Evolutionary conservation across 768 basidiomycete genomes (phyloP).

Genomic region (Pholiota microspora): DNA sequence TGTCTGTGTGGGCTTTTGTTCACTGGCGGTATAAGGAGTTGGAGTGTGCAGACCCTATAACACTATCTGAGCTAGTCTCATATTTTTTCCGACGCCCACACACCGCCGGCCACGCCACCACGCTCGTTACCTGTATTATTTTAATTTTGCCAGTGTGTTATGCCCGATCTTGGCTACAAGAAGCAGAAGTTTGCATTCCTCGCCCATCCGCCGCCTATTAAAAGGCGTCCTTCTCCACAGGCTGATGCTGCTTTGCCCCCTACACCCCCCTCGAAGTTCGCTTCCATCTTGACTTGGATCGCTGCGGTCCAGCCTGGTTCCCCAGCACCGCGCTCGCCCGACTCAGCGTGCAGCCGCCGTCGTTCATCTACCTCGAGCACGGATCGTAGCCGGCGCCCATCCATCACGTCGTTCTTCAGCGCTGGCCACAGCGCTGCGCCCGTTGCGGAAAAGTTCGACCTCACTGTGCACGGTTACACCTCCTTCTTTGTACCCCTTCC

Average conservation of each 20-base stretch:
- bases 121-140: neutral
- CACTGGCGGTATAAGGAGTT: neutral
- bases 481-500: conserved; percentile 62
- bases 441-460: conserved; percentile 49
- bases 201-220: conserved; percentile 28
- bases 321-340: conserved; percentile 36
- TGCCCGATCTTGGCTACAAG: conserved; percentile 15
- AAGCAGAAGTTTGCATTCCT: conserved; percentile 38
- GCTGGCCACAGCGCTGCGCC: conserved; percentile 32
- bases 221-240: conserved; percentile 26
- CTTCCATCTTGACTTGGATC: conserved; percentile 57
- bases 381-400: conserved; percentile 19
- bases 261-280: conserved; percentile 6
- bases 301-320: conserved; percentile 67
- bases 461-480: conserved; percentile 63
- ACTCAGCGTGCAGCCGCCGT: conserved; percentile 35
- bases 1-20: neutral
- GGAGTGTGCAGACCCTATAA: neutral
- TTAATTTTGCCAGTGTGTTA: neutral
- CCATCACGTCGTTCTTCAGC: conserved; percentile 26
- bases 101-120: neutral
- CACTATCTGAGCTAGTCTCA: neutral
- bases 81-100: neutral
- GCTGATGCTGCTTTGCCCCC: conserved; percentile 22
- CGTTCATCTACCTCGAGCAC: conserved; percentile 15